Evolutionary conservation across 2,329 filamentous ascomycete species (phyloP).

Genomic region (Nectriaceae sp.): DNA sequence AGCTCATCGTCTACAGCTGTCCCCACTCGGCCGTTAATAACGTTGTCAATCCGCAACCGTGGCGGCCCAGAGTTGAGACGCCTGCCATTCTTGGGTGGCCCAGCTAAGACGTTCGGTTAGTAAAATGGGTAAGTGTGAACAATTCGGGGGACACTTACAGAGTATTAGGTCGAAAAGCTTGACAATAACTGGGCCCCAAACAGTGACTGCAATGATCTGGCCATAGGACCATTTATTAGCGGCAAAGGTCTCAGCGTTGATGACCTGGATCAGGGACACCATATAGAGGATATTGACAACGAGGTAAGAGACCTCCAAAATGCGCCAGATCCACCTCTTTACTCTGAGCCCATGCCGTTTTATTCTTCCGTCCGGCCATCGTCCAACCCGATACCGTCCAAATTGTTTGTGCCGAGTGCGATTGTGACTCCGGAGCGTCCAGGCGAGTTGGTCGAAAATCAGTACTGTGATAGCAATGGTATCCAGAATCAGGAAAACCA

Average conservation of each 20-base stretch:
- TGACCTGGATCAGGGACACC: slow-evolving; percentile 38
- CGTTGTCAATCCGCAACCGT: slow-evolving; percentile 40
- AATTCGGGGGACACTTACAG: slow-evolving; percentile 29
- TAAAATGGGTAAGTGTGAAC: too few relatives aligned
- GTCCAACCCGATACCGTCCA: slow-evolving; percentile 33
- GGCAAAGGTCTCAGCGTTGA: slow-evolving; percentile 37
- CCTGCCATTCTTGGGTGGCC: slow-evolving; percentile 39
- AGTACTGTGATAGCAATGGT: slow-evolving; percentile 38
- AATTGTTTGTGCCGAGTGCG: slow-evolving; percentile 33
- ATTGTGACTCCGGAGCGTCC: slow-evolving; percentile 39
- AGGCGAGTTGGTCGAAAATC: slow-evolving; percentile 36
- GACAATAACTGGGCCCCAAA: slow-evolving; percentile 43
- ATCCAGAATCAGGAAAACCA: slow-evolving; percentile 39
- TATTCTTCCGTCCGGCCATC: slow-evolving; percentile 32
- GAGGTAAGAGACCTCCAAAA: slow-evolving; percentile 37
- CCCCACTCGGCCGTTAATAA: slow-evolving; percentile 36
- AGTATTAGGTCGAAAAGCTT: slow-evolving; percentile 40
- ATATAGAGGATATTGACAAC: slow-evolving; percentile 42
- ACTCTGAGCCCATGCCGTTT: slow-evolving; percentile 30
- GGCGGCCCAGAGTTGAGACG: slow-evolving; percentile 39
- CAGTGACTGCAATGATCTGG: slow-evolving; percentile 42
- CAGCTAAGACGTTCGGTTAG: slow-evolving; percentile 32
- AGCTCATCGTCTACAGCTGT: slow-evolving; percentile 26
- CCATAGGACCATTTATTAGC: slow-evolving; percentile 39
- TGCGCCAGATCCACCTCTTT: slow-evolving; percentile 37